Conservation (phyloP, 768 basidiomycete species). For the Termitomyces sp. region DNA sequence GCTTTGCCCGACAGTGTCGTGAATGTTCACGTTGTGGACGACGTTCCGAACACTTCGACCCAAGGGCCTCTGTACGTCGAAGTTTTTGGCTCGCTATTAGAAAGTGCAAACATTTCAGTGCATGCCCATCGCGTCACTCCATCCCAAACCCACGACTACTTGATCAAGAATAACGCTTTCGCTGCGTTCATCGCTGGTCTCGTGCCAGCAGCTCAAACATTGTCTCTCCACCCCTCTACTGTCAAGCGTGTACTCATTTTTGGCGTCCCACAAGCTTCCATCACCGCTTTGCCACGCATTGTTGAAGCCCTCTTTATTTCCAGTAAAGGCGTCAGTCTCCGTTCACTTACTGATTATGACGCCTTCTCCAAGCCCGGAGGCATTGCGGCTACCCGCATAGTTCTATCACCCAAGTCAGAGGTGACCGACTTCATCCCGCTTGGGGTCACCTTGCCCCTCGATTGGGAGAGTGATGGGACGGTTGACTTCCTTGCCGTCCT, state of each 20-base stretch:
- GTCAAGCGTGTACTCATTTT: slow-evolving; percentile 65
- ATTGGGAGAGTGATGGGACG: slow-evolving; percentile 36
- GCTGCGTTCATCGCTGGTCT: slow-evolving; percentile 34
- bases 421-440: slow-evolving; percentile 44
- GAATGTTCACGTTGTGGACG: slow-evolving; percentile 72
- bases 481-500: slow-evolving; percentile 74
- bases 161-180: slow-evolving; percentile 42
- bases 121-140: slow-evolving; percentile 60
- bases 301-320: slow-evolving; percentile 58
- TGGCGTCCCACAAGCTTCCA: slow-evolving; percentile 51
- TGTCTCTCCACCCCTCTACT: slow-evolving; percentile 41
- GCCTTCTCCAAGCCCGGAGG: slow-evolving; percentile 72
- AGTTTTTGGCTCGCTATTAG: slow-evolving; percentile 58
- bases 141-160: slow-evolving; percentile 46
- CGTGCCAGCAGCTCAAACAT: slow-evolving; percentile 27
- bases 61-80: slow-evolving; percentile 71
- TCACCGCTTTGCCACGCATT: slow-evolving; percentile 51
- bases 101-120: slow-evolving; percentile 34
- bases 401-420: slow-evolving; percentile 50
- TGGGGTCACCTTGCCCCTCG: slow-evolving; percentile 54
- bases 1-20: slow-evolving; percentile 57
- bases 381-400: slow-evolving; percentile 61
- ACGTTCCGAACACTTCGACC: slow-evolving; percentile 59
- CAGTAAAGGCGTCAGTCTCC: slow-evolving; percentile 48
- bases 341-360: slow-evolving; percentile 69